These are phyloP conservation scores for Striga asiatica DNA, from an alignment of 257 asterid species.

Conservation along the genomic window DNA sequence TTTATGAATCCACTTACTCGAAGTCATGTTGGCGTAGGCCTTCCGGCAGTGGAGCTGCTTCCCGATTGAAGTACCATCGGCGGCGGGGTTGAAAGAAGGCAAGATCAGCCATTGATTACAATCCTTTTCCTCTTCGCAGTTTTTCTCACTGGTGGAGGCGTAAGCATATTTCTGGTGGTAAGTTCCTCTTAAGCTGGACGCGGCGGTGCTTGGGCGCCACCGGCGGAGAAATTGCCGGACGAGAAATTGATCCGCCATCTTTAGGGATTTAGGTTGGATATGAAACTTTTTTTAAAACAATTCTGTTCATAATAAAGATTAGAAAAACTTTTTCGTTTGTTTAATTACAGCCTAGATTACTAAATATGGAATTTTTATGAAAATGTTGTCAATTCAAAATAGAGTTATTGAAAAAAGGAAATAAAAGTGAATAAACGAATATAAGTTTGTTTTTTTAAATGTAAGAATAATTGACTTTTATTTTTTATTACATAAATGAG, in stretches of 20 bases:
- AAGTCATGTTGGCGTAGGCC: slow-evolving; percentile 31
- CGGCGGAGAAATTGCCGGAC: slow-evolving; percentile 36
- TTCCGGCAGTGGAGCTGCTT: slow-evolving; percentile 25
- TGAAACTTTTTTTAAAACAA: too few relatives aligned
- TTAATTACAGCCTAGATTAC: too few relatives aligned
- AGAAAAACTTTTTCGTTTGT: too few relatives aligned
- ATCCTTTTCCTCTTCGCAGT: slow-evolving; percentile 16
- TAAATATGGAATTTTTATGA: too few relatives aligned
- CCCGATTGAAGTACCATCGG: slow-evolving; percentile 49
- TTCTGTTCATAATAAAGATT: too few relatives aligned
- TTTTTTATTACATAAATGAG: too few relatives aligned
- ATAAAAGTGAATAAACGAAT: too few relatives aligned
- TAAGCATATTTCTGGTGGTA: slow-evolving; percentile 13
- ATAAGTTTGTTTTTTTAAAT: too few relatives aligned
- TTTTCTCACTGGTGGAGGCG: slow-evolving; percentile 23
- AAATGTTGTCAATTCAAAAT: too few relatives aligned
- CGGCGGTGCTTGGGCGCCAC: slow-evolving; percentile 23
- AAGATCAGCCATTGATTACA: slow-evolving; percentile 40
- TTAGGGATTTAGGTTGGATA: slow-evolving; percentile 16
- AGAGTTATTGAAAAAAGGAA: too few relatives aligned
- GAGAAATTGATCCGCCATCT: slow-evolving; percentile 34
- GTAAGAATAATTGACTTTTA: too few relatives aligned
- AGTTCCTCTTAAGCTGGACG: slow-evolving; percentile 2
- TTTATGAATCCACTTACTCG: slow-evolving; percentile 66
- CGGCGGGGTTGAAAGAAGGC: slow-evolving; percentile 47